phyloP scores from a whole-genome alignment of 345 rosid genomes.

The Gossypium rotundifolium region DNA sequence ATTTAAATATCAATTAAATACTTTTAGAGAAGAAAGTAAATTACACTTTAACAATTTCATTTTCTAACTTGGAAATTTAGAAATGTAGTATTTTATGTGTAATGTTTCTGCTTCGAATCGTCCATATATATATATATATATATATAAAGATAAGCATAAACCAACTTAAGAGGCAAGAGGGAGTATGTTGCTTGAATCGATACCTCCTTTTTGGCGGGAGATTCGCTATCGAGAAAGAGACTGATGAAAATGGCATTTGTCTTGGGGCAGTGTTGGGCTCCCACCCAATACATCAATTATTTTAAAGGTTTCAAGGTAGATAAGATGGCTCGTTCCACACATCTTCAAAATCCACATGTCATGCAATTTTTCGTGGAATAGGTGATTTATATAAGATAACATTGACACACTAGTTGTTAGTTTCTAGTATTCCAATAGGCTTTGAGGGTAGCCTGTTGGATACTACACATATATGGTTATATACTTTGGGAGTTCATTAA shows the following conservation, averaged over 20 bases:
- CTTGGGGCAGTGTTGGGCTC: neutral
- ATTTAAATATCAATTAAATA: too few species aligned
- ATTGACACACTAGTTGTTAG: neutral
- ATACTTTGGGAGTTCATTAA: neutral
- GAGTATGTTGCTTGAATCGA: slow-evolving; percentile 13
- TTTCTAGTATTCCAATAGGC: neutral
- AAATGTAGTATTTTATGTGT: neutral
- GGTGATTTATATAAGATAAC: neutral
- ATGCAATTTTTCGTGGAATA: neutral
- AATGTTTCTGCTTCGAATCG: neutral
- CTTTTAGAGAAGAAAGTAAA: too few species aligned
- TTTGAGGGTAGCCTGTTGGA: neutral
- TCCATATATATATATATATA: neutral
- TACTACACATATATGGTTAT: neutral
- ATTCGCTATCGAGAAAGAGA: slow-evolving; percentile 30
- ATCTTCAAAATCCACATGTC: slow-evolving; percentile 1
- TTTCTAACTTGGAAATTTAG: neutral
- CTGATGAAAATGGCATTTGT: slow-evolving; percentile 14
- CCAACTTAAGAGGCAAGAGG: neutral
- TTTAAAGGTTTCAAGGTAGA: slow-evolving; percentile 1
- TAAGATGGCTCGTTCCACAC: slow-evolving; percentile 1
- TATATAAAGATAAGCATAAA: neutral
- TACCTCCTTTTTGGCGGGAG: slow-evolving; percentile 40
- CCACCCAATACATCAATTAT: neutral
- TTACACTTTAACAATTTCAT: too few species aligned